Evolutionary conservation across 176 grass and related monocot genomes (phyloP).

Genomic region (Stipa capillata): DNA sequence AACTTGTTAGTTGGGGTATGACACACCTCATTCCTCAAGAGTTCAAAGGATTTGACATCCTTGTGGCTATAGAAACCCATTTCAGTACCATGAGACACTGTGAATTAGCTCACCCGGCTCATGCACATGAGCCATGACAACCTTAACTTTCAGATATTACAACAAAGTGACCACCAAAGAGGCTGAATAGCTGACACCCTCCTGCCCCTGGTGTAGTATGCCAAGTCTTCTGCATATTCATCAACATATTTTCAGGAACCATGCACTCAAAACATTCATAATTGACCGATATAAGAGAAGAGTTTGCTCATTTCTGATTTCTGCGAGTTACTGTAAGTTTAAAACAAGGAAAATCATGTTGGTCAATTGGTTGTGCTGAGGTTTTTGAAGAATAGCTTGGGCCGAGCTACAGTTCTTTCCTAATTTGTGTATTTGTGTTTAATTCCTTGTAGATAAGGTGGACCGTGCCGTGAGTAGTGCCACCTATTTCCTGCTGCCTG

Average conservation of each 20-base stretch:
- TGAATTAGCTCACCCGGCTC: neutral
- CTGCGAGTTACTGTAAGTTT: neutral
- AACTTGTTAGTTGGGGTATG: neutral
- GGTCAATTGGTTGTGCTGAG: neutral
- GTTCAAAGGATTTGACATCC: neutral
- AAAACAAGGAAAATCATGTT: neutral
- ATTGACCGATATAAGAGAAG: neutral
- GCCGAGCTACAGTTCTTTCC: neutral
- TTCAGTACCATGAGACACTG: neutral
- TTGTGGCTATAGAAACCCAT: neutral
- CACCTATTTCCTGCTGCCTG: conserved; percentile 81
- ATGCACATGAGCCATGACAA: neutral
- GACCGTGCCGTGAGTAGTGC: conserved; percentile 56
- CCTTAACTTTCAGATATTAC: neutral
- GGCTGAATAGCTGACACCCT: neutral
- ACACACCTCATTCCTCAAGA: neutral
- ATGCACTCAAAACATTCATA: neutral
- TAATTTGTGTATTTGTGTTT: neutral
- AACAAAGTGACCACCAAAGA: neutral
- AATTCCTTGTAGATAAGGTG: conserved; percentile 55
- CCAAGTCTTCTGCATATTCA: neutral
- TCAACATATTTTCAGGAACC: neutral
- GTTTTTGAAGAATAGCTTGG: neutral
- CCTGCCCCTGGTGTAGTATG: neutral
- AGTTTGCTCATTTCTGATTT: neutral